phyloP scores from a whole-genome alignment of 2,329 filamentous ascomycete species.

The Mycogone perniciosa region DNA sequence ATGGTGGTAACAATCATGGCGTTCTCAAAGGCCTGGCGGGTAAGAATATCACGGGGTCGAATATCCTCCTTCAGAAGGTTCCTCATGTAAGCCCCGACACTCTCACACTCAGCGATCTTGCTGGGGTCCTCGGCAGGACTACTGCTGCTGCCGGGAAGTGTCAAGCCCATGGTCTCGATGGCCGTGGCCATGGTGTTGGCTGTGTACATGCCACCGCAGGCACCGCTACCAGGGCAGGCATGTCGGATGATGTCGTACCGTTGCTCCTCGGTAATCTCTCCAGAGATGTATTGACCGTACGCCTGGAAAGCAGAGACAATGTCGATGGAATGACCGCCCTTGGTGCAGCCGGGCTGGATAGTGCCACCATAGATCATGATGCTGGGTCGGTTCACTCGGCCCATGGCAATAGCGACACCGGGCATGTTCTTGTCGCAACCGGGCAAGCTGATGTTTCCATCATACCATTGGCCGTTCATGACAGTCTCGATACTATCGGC shows the following conservation, averaged over 20 bases:
- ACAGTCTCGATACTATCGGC: constrained; percentile 98
- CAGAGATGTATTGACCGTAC: constrained; percentile 89
- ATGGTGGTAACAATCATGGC: constrained; percentile 80
- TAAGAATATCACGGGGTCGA: constrained; percentile 70
- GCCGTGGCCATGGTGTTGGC: constrained; percentile 91
- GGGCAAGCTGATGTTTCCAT: constrained; percentile 92
- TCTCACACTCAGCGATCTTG: constrained; percentile 68
- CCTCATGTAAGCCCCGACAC: constrained; percentile 66
- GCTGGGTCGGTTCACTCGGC: constrained; percentile 84
- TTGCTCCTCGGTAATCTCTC: constrained; percentile 84
- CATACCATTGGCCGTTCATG: constrained; percentile 98
- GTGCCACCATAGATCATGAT: constrained; percentile 98
- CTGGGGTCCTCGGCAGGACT: constrained; percentile 67
- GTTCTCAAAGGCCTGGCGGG: constrained; percentile 74
- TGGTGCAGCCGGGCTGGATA: constrained; percentile 84
- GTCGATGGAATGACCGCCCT: constrained; percentile 70
- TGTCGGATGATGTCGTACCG: constrained; percentile 92
- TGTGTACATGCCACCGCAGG: constrained; percentile 85
- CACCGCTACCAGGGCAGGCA: constrained; percentile 63
- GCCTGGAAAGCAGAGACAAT: constrained; percentile 98
- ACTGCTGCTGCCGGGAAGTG: constrained; percentile 74
- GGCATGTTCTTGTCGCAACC: constrained; percentile 99
- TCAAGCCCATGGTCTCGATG: constrained; percentile 85
- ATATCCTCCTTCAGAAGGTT: constrained; percentile 71
- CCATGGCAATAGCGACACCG: constrained; percentile 87